These are phyloP conservation scores for Puccinia brachypodii DNA, from an alignment of 1,284 basidiomycete genomes.

Conservation along the genomic window DNA sequence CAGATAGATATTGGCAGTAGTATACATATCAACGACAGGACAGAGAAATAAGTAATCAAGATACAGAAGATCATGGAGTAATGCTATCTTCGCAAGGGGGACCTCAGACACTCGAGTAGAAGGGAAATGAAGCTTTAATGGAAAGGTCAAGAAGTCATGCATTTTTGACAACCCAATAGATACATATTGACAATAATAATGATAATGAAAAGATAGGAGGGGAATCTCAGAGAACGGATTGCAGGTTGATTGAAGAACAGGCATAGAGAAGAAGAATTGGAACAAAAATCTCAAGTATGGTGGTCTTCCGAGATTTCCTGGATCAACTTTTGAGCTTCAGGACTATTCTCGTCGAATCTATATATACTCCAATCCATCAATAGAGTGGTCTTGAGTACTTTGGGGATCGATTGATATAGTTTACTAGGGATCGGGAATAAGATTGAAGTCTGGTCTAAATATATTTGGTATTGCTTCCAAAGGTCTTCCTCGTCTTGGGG, in stretches of 20 bases:
- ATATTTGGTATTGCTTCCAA: constrained; percentile 54
- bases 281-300: background rate
- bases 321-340: constrained; percentile 15
- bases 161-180: background rate
- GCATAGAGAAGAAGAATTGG: background rate
- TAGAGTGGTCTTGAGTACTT: constrained; percentile 64
- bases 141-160: background rate
- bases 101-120: background rate
- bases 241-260: background rate
- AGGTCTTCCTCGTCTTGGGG: constrained; percentile 52
- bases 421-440: constrained; percentile 67
- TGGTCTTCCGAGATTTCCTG: constrained; percentile 10
- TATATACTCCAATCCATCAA: constrained; percentile 69
- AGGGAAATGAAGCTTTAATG: background rate
- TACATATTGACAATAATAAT: background rate
- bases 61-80: background rate
- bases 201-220: background rate
- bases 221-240: background rate
- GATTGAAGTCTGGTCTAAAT: constrained; percentile 64
- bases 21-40: too few species aligned
- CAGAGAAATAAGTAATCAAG: background rate
- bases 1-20: too few species aligned
- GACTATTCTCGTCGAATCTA: constrained; percentile 62
- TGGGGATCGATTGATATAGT: constrained; percentile 65
- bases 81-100: background rate